Percentiles rank a stretch among this genome's conserved stretches.
Conservation (phyloP, 352 stramenopile species). For the Phytophthora quininea region DNA sequence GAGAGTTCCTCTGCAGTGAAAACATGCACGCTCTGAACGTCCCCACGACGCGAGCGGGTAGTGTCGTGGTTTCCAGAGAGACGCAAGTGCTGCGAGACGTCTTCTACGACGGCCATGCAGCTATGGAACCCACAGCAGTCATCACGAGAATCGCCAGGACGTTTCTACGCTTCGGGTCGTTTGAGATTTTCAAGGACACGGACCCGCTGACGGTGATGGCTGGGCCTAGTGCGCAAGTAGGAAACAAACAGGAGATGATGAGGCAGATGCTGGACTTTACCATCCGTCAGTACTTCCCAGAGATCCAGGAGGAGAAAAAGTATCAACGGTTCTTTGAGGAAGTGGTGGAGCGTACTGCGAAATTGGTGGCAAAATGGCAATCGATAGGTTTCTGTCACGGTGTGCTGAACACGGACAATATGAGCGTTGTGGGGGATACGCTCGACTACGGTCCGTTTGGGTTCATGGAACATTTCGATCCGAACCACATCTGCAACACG, state of each 20-base stretch:
- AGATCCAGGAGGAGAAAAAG: conserved; percentile 37
- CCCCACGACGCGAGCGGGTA: conserved; percentile 92
- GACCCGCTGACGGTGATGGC: conserved; percentile 64
- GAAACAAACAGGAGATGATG: conserved; percentile 73
- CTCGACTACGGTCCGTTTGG: conserved; percentile 94
- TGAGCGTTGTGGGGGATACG: conserved; percentile 90
- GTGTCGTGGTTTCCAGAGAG: conserved; percentile 75
- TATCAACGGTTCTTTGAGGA: conserved; percentile 68
- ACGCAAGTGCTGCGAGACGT: conserved; percentile 82
- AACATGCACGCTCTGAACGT: conserved; percentile 95
- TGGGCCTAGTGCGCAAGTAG: conserved; percentile 73
- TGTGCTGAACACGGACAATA: conserved; percentile 94
- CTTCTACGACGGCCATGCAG: conserved; percentile 90
- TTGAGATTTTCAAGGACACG: conserved; percentile 94
- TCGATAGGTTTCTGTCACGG: conserved; percentile 91
- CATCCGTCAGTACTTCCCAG: conserved; percentile 69
- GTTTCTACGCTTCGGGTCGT: conserved; percentile 96
- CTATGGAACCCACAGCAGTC: conserved; percentile 83
- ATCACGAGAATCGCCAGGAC: conserved; percentile 90
- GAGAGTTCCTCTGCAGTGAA: conserved; percentile 97
- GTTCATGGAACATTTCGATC: conserved; percentile 93
- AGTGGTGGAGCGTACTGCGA: conserved; percentile 72
- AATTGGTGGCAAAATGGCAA: conserved; percentile 85
- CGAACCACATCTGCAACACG: conserved; percentile 81
- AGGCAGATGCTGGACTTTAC: conserved; percentile 83